A percentile compares a stretch with the other conserved stretches of the same genome.
These are phyloP conservation scores for Stephania japonica DNA, from an alignment of 164 flowering plant genomes.

Conservation along the genomic window DNA sequence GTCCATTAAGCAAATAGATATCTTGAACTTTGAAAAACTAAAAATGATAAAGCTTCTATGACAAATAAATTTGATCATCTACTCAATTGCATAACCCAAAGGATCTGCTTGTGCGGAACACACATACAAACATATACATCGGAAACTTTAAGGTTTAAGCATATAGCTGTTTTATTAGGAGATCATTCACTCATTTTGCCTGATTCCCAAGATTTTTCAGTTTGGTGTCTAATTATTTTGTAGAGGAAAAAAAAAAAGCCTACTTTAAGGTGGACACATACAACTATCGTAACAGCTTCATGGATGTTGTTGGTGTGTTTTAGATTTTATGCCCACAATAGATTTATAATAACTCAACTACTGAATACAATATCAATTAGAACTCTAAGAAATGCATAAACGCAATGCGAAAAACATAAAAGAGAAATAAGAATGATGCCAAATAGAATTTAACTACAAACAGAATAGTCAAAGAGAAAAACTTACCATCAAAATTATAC, in stretches of 20 bases:
- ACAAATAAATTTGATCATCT: background rate
- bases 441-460: background rate
- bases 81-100: background rate
- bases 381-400: background rate
- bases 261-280: no score
- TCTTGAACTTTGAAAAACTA: background rate
- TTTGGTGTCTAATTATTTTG: no score
- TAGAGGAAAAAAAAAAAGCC: no score
- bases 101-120: background rate
- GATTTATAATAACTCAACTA: no score
- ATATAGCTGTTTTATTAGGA: background rate
- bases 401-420: background rate
- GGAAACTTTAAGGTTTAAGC: background rate
- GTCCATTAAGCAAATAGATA: background rate
- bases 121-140: background rate
- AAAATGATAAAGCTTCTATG: background rate
- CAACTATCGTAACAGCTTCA: no score
- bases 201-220: no score
- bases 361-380: background rate
- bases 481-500: background rate
- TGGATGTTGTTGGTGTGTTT: background rate
- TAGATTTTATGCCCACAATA: background rate
- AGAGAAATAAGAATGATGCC: background rate
- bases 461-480: background rate
- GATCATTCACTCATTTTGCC: no score